Base-by-base conservation (phyloP, 2,329 filamentous ascomycete species). In the Aspergillus brasiliensis region DNA sequence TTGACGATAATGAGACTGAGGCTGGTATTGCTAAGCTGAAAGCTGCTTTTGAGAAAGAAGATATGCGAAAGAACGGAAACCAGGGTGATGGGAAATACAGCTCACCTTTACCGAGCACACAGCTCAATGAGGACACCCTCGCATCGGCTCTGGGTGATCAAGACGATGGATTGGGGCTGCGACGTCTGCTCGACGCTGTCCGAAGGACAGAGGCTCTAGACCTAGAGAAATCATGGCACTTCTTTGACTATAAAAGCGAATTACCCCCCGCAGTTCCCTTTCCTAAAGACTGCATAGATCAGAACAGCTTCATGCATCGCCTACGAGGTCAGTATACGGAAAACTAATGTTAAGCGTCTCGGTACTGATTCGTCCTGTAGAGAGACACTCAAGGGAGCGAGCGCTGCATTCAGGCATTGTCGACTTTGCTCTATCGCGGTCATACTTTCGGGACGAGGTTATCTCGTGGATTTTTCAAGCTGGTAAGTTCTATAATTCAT, bases 341-440 rank as follows among this genome's bases (percentile, higher is more conserved):
- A 15, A 8, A 37, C 57, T 51, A 10, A 37, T 46, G 5, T 57
- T 53, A 8, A 5, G 5, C 8, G 13, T 3, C 19, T 10, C 15
- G 8, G n/a, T 27, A 58, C 63, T 73, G 37, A 70, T 38, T 8
- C 1, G n/a, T 17, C 23, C 27, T 5, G 72, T 73, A 59, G 80
- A 85, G 31, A 76, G 82, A 0, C 75, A 76, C 6, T 77, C 80
- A 40, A 82, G 88, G 52, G 79, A 85, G 57, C 83, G 87, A 64
- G 80, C 84, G 38, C 83, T 92, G 56, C 74, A 86, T 23, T 87
- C 85, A 19, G 89, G 89, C 1, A 76, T 89, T 58, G 81, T 87
- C 1, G 81, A 84, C 57, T 82, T 84, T 47, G 77, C 88, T 13
- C 75, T 84, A 15, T 69, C 72, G 4, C 77, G 77, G 40, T 71